Evolutionary conservation across 225 moss, liverwort and hornwort species (phyloP), one percentile per base, ranked within the genome.

Genomic region (Climacium dendroides): DNA sequence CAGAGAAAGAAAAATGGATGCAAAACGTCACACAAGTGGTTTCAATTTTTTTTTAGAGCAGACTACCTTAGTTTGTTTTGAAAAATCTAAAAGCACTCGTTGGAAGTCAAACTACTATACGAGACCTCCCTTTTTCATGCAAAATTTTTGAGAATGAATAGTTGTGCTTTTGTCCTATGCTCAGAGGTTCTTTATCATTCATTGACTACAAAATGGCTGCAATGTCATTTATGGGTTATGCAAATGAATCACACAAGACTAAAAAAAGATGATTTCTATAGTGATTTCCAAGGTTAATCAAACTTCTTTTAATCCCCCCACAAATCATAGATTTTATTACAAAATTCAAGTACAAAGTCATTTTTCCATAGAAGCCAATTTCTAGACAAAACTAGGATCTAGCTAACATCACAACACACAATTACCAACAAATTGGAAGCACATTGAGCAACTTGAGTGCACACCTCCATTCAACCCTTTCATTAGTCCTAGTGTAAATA

Each of bases 291-390:
- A 4, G 12, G 1, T 12, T n/a, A 67, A 37, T 37, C 22, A 22
- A 67, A 11, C 0, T 64, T 34, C 6, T 58, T 26, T 5, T 11
- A 4, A 5, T 0, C 1, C 1, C 1, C 10, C 19, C 3, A 10
- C 12, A 23, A 67, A 69, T 24, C 0, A 69, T 0, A 7, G 25
- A 39, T 69, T 69, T 39, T 14, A 39, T 7, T 39, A 8, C 23
- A 23, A 37, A 23, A 23, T 13, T 23, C 4, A 37, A 37, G 13
- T 0, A 23, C 13, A 37, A 37, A 23, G 7, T 6, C 23, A 67
- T 7, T 23, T 13, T 3, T 67, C 37, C 1, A 0, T 39, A 13
- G 14, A 39, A 39, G 24, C 0, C 0, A 1, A 41, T 3, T 8
- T 8, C 15, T 13, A 35, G 13, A 41, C 8, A 71, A 70, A 25